Percentiles rank a stretch among this genome's conserved stretches.
These are phyloP conservation scores for Thermomucor indicae-seudaticae DNA, from an alignment of 371 early-diverging fungal species.

Conservation along the genomic window DNA sequence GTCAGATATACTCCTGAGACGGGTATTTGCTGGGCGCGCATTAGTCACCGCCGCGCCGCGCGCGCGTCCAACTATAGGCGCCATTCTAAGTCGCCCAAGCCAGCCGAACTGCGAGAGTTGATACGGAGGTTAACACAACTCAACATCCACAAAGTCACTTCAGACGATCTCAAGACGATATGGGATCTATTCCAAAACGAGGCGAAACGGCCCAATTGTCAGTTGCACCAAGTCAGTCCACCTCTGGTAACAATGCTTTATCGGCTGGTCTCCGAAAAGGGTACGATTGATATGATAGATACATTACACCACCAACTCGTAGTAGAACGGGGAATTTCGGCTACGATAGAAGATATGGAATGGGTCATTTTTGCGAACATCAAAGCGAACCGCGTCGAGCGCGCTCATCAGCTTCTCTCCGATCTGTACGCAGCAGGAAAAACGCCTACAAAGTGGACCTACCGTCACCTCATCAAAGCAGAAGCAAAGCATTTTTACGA, in stretches of 20 bases:
- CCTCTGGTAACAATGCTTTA: neutral
- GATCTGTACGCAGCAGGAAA: slow-evolving; percentile 5
- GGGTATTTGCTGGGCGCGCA: too few species aligned
- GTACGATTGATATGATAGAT: slow-evolving; percentile 7
- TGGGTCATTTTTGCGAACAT: slow-evolving; percentile 4
- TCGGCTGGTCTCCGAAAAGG: slow-evolving; percentile 3
- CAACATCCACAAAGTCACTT: too few species aligned
- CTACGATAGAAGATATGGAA: slow-evolving; percentile 10
- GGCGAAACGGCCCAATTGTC: too few species aligned
- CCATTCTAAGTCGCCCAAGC: too few species aligned
- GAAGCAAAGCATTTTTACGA: slow-evolving; percentile 9
- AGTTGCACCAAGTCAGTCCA: neutral
- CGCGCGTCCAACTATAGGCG: too few species aligned
- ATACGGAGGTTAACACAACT: too few species aligned
- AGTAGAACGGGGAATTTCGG: neutral
- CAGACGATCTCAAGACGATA: slow-evolving; percentile 1
- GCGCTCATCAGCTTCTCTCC: slow-evolving; percentile 5
- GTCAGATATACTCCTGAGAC: too few species aligned
- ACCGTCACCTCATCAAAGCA: slow-evolving; percentile 8
- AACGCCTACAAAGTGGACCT: slow-evolving; percentile 6
- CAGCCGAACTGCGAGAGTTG: too few species aligned
- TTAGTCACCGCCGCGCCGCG: too few species aligned
- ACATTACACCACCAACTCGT: neutral
- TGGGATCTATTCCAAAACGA: slow-evolving; percentile 1
- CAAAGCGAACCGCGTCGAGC: slow-evolving; percentile 1